Percentiles rank a stretch among this genome's conserved stretches.
phyloP scores from a whole-genome alignment of 2,329 filamentous ascomycete genomes.

The Cryphonectria parasitica region DNA sequence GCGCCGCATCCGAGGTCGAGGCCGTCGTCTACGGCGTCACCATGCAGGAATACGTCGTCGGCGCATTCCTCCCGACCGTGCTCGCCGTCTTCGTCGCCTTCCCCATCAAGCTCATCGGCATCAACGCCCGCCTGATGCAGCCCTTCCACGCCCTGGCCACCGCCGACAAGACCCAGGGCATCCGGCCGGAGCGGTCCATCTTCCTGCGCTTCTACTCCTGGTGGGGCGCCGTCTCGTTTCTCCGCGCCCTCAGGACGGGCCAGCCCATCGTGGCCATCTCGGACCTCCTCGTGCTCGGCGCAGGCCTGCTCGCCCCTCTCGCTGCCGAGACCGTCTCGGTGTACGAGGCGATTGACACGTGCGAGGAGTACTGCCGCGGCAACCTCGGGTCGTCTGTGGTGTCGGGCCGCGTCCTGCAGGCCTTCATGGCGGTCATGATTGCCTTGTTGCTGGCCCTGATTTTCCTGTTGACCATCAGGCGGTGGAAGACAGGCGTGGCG shows the following conservation, averaged over 20 bases:
- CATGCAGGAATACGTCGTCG: constrained; percentile 18
- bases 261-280: constrained; percentile 24
- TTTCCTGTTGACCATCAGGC: constrained; percentile 33
- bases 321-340: constrained; percentile 21
- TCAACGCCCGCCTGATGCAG: constrained; percentile 28
- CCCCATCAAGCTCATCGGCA: constrained; percentile 24
- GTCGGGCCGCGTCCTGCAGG: constrained; percentile 28
- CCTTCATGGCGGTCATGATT: constrained; percentile 37
- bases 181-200: constrained; percentile 6
- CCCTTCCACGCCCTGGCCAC: constrained; percentile 26
- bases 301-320: constrained; percentile 19
- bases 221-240: constrained; percentile 9
- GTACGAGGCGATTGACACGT: constrained; percentile 14
- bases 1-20: background rate
- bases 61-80: constrained; percentile 25
- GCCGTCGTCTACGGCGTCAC: constrained; percentile 8
- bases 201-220: constrained; percentile 21
- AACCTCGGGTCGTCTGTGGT: constrained; percentile 13
- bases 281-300: constrained; percentile 20
- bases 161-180: background rate
- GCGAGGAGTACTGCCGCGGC: constrained; percentile 3
- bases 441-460: constrained; percentile 32
- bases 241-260: constrained; percentile 4
- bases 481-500: constrained; percentile 39
- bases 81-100: constrained; percentile 23